Base-by-base conservation (phyloP, 164 flowering plant genomes). In the Umbellularia californica region DNA sequence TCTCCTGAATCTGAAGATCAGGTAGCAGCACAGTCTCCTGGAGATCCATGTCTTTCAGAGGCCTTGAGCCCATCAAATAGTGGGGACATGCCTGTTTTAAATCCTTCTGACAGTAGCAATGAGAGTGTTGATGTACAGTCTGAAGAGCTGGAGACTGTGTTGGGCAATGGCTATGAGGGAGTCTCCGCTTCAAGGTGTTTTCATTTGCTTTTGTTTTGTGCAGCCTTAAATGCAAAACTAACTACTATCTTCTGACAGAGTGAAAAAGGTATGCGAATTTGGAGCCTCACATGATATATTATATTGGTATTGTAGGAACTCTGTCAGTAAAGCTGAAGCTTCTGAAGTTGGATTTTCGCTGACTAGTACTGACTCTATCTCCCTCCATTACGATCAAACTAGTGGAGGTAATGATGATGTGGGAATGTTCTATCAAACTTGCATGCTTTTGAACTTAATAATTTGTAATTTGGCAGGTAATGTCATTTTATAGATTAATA, bases 361-460 rank as follows among this genome's bases (percentile, higher is more conserved):
- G 65, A 68, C 70, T 19, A 65, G 28, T 27, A 17, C 63, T 4
- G 27, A 77, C 72, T 75, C 79, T 20, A 68, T 77, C 68, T 68
- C 76, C 23, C 50, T 68, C 74, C 30, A 72, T 55, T 50, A 69
- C 74, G 74, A 77, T 70, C 81, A 25, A 73, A 58, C 71, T 58
- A 65, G 70, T 67, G 88, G 81, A 82, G 94, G 94, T 90, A 81
- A 50, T 65, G 66, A 60, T 3, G 28, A 66, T 27, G 11, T 41
- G 51, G 24, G 20, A 25, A 55, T 55, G 20, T 55, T 20, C 17
- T 65, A 24, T 67, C 60, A 47, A 68, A 15, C 58, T 30, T 50
- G 25, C 52, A 22, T 52, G 13, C 23, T 5, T 58, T 62, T 50
- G 41, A 60, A 63, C 41, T 47, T 41, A 2, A 20, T 20, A 64